These are phyloP conservation scores for Wallemia mellicola DNA, from an alignment of 1,284 basidiomycete genomes.

Conservation along the genomic window DNA sequence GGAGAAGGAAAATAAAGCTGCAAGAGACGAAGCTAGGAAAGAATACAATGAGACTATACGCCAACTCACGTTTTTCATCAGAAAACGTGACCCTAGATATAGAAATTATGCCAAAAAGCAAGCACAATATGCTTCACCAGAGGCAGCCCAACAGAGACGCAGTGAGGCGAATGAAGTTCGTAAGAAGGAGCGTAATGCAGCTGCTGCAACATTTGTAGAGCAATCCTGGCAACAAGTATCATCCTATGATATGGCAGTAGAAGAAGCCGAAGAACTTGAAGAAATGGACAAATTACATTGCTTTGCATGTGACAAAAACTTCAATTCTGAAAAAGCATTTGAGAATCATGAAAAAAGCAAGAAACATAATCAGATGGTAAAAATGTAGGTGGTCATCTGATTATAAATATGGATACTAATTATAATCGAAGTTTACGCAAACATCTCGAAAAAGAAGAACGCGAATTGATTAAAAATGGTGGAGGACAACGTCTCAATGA, in stretches of 20 bases:
- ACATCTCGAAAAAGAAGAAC: background rate
- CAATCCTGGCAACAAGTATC: conserved; percentile 12
- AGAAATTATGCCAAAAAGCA: conserved; percentile 35
- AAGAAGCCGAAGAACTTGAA: conserved; percentile 33
- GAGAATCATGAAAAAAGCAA: conserved; percentile 84
- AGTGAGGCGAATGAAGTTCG: conserved; percentile 9
- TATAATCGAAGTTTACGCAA: background rate
- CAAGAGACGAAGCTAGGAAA: conserved; percentile 49
- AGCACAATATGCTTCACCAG: conserved; percentile 7
- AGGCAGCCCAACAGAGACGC: conserved; percentile 2
- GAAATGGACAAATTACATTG: conserved; percentile 47
- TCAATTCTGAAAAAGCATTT: conserved; percentile 80
- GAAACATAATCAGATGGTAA: conserved; percentile 73
- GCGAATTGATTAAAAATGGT: background rate
- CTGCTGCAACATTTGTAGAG: conserved; percentile 10
- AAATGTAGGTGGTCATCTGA: conserved; percentile 18
- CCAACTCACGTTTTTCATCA: conserved; percentile 52
- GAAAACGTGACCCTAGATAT: conserved; percentile 79
- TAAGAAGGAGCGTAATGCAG: conserved; percentile 9
- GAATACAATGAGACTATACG: conserved; percentile 82
- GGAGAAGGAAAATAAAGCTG: conserved; percentile 89
- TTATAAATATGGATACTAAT: background rate
- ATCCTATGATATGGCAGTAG: conserved; percentile 21
- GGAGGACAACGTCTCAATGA: background rate
- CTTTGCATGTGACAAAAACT: conserved; percentile 74